phyloP scores from a whole-genome alignment of 2,329 filamentous ascomycete species.

The Davidsoniella virescens region DNA sequence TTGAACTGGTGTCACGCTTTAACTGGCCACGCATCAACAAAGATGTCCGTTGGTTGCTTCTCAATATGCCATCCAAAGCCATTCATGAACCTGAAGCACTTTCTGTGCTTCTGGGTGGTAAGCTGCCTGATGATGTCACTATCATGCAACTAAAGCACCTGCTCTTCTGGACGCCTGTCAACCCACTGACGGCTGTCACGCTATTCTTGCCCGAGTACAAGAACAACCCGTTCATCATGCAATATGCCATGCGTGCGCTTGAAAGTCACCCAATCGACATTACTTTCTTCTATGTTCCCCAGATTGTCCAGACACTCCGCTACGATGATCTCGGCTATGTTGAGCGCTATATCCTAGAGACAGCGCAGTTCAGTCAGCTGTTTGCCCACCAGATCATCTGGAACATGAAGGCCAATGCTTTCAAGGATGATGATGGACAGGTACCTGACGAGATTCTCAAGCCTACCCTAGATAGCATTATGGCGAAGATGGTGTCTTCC shows the following conservation, averaged over 20 bases:
- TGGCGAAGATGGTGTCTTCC: slow-evolving; percentile 63
- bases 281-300: slow-evolving; percentile 97
- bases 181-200: slow-evolving; percentile 82
- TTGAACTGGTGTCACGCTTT: slow-evolving; percentile 70
- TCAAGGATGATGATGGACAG: slow-evolving; percentile 86
- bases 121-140: slow-evolving; percentile 62
- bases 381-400: slow-evolving; percentile 99
- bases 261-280: slow-evolving; percentile 93
- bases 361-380: slow-evolving; percentile 90
- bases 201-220: slow-evolving; percentile 84
- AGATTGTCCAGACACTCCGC: slow-evolving; percentile 87
- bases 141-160: slow-evolving; percentile 76
- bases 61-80: slow-evolving; percentile 72
- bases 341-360: slow-evolving; percentile 90
- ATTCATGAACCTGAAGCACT: slow-evolving; percentile 69
- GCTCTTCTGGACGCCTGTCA: slow-evolving; percentile 82
- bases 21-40: slow-evolving; percentile 53
- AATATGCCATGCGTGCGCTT: slow-evolving; percentile 90
- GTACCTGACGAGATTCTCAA: slow-evolving; percentile 75
- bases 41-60: slow-evolving; percentile 63
- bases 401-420: slow-evolving; percentile 99
- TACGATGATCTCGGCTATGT: slow-evolving; percentile 92
- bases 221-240: slow-evolving; percentile 82
- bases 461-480: slow-evolving; percentile 81
- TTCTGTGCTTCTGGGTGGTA: slow-evolving; percentile 61